These are phyloP conservation scores for Phytophthora fragariaefolia DNA, from an alignment of 352 stramenopile species.

Conservation along the genomic window DNA sequence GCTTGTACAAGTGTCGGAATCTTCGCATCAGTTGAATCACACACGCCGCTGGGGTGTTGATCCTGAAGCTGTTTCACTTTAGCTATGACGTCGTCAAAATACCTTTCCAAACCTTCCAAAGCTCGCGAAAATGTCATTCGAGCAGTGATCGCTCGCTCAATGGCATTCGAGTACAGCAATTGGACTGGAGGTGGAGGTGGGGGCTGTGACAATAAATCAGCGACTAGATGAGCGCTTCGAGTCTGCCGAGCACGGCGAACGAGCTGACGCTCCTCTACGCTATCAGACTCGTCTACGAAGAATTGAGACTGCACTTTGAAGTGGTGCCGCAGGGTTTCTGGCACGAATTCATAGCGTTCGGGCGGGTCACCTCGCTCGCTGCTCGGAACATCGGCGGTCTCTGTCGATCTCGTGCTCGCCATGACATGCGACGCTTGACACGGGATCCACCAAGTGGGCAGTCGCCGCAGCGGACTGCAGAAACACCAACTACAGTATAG, in stretches of 20 bases:
- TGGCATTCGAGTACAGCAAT: constrained; percentile 55
- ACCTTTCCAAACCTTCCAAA: constrained; percentile 44
- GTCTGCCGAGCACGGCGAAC: constrained; percentile 50
- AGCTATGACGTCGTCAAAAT: constrained; percentile 40
- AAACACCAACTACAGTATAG: too few species aligned
- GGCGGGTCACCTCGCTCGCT: constrained; percentile 10
- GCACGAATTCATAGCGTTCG: constrained; percentile 53
- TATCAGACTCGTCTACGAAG: constrained; percentile 18
- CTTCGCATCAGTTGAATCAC: constrained; percentile 19
- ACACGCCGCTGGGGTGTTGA: background rate
- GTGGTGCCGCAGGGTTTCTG: constrained; percentile 52
- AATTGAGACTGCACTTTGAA: constrained; percentile 41
- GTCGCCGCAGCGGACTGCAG: too few species aligned
- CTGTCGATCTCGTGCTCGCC: constrained; percentile 11
- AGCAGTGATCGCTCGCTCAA: constrained; percentile 62
- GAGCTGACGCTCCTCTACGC: constrained; percentile 11
- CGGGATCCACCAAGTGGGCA: background rate
- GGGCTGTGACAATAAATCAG: constrained; percentile 26
- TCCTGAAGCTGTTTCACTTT: constrained; percentile 38
- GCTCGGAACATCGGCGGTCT: background rate
- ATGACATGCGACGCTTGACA: constrained; percentile 21
- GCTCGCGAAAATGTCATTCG: constrained; percentile 60
- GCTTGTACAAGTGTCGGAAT: constrained; percentile 69
- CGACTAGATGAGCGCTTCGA: constrained; percentile 62
- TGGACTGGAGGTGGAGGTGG: constrained; percentile 3